phyloP scores from a whole-genome alignment of 441 rosid species.

The Adansonia grandidieri region DNA sequence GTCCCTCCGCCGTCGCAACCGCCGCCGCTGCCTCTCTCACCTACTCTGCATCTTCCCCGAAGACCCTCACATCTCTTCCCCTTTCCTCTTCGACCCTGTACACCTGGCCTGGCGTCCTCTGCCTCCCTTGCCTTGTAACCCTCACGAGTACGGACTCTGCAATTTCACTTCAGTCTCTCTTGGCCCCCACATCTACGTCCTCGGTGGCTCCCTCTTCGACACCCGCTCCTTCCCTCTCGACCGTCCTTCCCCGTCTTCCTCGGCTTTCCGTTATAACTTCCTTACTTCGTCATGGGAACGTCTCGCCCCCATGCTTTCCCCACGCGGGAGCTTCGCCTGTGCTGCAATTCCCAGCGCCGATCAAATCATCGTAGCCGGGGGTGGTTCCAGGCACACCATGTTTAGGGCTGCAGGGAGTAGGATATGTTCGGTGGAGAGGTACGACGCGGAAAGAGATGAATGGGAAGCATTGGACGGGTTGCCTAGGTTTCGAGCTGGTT shows the following conservation, averaged over 20 bases:
- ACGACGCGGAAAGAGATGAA: slow-evolving; percentile 66
- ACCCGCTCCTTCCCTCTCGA: slow-evolving; percentile 83
- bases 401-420: slow-evolving; percentile 87
- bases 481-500: slow-evolving; percentile 85
- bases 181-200: slow-evolving; percentile 65
- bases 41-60: slow-evolving; percentile 84
- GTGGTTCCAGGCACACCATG: slow-evolving; percentile 78
- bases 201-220: slow-evolving; percentile 88
- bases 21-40: slow-evolving; percentile 40
- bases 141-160: slow-evolving; percentile 78
- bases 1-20: slow-evolving; percentile 52
- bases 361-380: slow-evolving; percentile 84
- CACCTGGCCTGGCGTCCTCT: slow-evolving; percentile 73
- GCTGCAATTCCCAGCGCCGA: slow-evolving; percentile 47
- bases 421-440: slow-evolving; percentile 75
- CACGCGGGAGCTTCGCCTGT: slow-evolving; percentile 93
- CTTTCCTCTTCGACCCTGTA: slow-evolving; percentile 74
- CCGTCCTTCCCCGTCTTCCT: slow-evolving; percentile 67
- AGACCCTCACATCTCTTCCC: slow-evolving; percentile 77
- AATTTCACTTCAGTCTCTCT: slow-evolving; percentile 74
- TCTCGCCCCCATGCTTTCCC: slow-evolving; percentile 76
- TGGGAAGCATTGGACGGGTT: slow-evolving; percentile 71
- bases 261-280: slow-evolving; percentile 68
- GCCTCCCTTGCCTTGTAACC: slow-evolving; percentile 81
- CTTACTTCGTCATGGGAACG: slow-evolving; percentile 59